Percentiles rank a stretch among this genome's conserved stretches.
These are phyloP conservation scores for Suhomyces prunicola DNA, from an alignment of 805 yeast species.

Conservation along the genomic window DNA sequence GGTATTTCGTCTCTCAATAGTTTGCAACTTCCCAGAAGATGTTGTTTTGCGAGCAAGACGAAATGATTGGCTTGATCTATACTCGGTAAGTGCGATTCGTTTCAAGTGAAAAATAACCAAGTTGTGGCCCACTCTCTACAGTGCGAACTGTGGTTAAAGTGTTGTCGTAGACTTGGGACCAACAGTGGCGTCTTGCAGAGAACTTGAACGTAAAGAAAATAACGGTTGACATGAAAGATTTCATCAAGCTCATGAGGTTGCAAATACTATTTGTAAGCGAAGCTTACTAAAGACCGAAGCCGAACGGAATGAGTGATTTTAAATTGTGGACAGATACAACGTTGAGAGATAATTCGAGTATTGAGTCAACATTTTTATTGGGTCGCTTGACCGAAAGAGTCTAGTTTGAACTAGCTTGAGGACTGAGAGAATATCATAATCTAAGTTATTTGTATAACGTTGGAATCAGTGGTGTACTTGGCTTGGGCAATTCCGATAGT, in stretches of 20 bases:
- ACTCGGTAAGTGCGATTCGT: neutral
- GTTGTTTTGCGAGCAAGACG: neutral
- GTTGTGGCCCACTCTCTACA: neutral
- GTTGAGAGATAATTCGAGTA: neutral
- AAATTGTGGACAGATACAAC: too few relatives aligned
- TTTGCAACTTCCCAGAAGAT: too few relatives aligned
- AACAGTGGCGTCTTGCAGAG: neutral
- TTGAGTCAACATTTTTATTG: neutral
- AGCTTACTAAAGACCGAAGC: neutral
- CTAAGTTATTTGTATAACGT: slow-evolving; percentile 6
- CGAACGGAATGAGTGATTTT: neutral
- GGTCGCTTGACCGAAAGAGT: neutral
- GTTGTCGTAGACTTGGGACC: neutral
- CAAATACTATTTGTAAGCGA: neutral
- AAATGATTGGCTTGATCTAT: neutral
- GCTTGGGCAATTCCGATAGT: slow-evolving; percentile 47
- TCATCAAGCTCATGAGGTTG: neutral
- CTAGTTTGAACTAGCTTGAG: neutral
- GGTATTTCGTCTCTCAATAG: too few relatives aligned
- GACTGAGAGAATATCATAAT: neutral
- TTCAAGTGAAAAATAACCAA: neutral
- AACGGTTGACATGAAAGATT: neutral
- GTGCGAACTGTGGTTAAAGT: neutral
- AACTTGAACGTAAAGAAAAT: neutral
- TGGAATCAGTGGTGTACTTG: slow-evolving; percentile 15